Evolutionary conservation across 805 yeast species (phyloP).

Genomic region (Suhomyces sp.): DNA sequence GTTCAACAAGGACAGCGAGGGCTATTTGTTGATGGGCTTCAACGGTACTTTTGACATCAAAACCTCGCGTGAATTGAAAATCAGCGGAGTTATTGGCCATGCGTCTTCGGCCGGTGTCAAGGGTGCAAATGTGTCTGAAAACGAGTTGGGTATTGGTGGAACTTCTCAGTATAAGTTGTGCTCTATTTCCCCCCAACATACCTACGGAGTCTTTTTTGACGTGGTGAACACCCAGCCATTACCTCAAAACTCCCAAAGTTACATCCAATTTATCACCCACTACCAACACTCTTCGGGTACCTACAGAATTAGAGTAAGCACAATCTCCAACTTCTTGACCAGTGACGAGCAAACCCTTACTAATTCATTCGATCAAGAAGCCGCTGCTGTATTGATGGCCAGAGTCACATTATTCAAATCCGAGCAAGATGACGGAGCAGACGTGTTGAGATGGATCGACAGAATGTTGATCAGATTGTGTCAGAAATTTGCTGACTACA

Average conservation of each 20-base stretch:
- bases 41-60: constrained; percentile 85
- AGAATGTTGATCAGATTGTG: constrained; percentile 85
- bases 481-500: constrained; percentile 89
- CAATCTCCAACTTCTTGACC: constrained; percentile 59
- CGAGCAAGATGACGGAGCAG: constrained; percentile 81
- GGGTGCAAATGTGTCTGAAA: constrained; percentile 76
- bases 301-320: constrained; percentile 85
- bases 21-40: constrained; percentile 84
- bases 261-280: constrained; percentile 82
- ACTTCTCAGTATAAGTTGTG: constrained; percentile 87
- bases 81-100: constrained; percentile 92
- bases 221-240: constrained; percentile 49
- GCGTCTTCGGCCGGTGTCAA: constrained; percentile 72
- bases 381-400: constrained; percentile 93
- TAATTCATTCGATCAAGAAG: constrained; percentile 93
- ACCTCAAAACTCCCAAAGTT: constrained; percentile 47
- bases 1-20: constrained; percentile 83
- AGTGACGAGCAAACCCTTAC: constrained; percentile 47
- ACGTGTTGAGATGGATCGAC: constrained; percentile 92
- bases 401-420: constrained; percentile 85
- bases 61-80: constrained; percentile 81
- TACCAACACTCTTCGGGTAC: constrained; percentile 96
- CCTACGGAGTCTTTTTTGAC: constrained; percentile 89
- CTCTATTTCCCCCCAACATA: constrained; percentile 78
- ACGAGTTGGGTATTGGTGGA: constrained; percentile 92